These are phyloP conservation scores for Syzygium aqueum DNA, from an alignment of 345 rosid genomes.

Conservation along the genomic window DNA sequence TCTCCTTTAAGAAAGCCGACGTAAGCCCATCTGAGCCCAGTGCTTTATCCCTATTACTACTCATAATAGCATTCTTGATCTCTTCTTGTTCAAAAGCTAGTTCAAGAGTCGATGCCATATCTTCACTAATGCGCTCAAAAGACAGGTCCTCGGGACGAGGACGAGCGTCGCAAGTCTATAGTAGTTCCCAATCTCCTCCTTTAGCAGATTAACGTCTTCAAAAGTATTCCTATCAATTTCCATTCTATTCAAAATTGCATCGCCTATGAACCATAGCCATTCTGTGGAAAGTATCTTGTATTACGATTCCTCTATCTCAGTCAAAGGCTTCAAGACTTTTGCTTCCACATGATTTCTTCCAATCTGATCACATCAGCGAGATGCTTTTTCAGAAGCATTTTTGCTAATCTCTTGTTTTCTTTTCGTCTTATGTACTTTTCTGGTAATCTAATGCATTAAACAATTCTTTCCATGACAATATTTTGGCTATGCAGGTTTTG, in stretches of 20 bases:
- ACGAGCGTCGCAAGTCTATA: background rate
- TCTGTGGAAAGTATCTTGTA: background rate
- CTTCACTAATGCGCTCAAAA: background rate
- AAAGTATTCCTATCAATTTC: background rate
- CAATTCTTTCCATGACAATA: background rate
- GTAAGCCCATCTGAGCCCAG: background rate
- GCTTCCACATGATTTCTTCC: background rate
- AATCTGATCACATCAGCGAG: background rate
- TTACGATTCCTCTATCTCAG: background rate
- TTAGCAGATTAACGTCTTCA: background rate
- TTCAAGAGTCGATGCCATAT: background rate
- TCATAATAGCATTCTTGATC: background rate
- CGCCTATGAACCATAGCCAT: background rate
- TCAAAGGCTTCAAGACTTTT: background rate
- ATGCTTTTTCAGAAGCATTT: background rate
- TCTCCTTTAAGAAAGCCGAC: background rate
- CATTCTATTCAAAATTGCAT: background rate
- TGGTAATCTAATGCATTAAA: background rate
- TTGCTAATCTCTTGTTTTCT: background rate
- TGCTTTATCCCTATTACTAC: background rate
- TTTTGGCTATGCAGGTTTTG: constrained; percentile 45
- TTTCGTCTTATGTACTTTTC: background rate
- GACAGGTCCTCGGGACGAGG: background rate
- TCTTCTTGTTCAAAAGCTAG: background rate
- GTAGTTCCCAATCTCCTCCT: too few relatives aligned